phyloP scores from a whole-genome alignment of 306 rosid genomes.

The Vigna hirtella region DNA sequence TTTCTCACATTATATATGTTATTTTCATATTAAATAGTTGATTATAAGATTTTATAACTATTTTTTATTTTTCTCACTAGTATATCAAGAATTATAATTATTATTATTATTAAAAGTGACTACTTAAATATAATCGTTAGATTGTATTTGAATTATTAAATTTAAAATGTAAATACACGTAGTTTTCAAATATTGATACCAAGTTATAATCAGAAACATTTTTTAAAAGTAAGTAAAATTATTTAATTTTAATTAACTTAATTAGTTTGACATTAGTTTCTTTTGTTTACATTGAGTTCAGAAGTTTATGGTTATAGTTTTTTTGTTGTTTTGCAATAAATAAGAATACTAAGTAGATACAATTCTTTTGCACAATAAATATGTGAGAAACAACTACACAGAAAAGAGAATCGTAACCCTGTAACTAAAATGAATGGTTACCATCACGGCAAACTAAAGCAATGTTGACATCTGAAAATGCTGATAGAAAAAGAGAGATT shows the following conservation, averaged over 20 bases:
- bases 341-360: background rate
- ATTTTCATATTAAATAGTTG: too few relatives aligned
- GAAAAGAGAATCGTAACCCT: background rate
- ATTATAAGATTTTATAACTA: too few relatives aligned
- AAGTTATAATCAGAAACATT: too few relatives aligned
- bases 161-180: background rate
- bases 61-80: background rate
- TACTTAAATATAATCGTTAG: background rate
- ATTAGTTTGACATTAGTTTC: too few relatives aligned
- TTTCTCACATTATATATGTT: too few relatives aligned
- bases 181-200: too few relatives aligned
- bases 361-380: background rate
- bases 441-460: background rate
- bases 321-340: too few relatives aligned
- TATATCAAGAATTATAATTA: too few relatives aligned
- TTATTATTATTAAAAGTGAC: background rate
- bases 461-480: background rate
- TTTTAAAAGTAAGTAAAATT: too few relatives aligned
- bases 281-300: too few relatives aligned
- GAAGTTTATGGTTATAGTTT: too few relatives aligned
- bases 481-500: background rate
- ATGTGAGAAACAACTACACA: background rate
- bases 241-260: too few relatives aligned
- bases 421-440: background rate
- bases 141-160: background rate